A percentile compares a stretch with the other conserved stretches of the same genome.
Evolutionary conservation across 805 yeast genomes (phyloP).

Genomic region (Cyberlindnera mississippiensis): DNA sequence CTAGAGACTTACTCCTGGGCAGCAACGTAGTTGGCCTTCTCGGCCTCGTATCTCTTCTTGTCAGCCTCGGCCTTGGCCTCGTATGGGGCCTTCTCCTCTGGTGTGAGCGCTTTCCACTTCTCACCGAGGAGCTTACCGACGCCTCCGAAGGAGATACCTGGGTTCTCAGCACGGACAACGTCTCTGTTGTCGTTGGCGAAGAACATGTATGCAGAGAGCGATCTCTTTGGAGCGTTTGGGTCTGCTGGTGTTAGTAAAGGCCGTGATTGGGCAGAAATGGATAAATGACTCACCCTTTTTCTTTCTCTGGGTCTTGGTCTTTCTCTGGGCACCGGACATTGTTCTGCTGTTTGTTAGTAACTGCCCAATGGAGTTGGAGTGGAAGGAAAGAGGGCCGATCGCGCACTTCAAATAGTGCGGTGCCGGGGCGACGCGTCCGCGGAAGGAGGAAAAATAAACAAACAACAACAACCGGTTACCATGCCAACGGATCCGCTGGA

Average conservation of each 20-base stretch:
- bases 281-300: constrained; percentile 40
- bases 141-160: constrained; percentile 93
- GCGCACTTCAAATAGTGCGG: constrained; percentile 27
- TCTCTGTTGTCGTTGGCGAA: constrained; percentile 98
- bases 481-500: too few species aligned
- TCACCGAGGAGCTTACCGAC: constrained; percentile 95
- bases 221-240: constrained; percentile 99
- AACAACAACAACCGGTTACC: neutral
- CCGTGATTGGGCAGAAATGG: too few species aligned
- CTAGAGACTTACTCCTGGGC: constrained; percentile 11
- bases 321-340: constrained; percentile 39
- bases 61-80: constrained; percentile 92
- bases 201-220: constrained; percentile 97
- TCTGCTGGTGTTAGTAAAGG: constrained; percentile 35
- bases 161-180: constrained; percentile 91
- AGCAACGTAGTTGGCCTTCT: constrained; percentile 73
- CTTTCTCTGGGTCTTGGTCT: constrained; percentile 39
- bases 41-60: constrained; percentile 96
- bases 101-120: constrained; percentile 87
- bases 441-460: constrained; percentile 3
- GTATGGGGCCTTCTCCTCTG: constrained; percentile 84
- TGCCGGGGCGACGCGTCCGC: neutral
- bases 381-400: constrained; percentile 5
- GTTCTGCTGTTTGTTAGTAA: constrained; percentile 5
- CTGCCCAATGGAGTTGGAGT: constrained; percentile 2